A percentile compares a stretch with the other conserved stretches of the same genome.
These are phyloP conservation scores for Wallacemonas collosoma DNA, from an alignment of 208 protist genomes.

Conservation along the genomic window DNA sequence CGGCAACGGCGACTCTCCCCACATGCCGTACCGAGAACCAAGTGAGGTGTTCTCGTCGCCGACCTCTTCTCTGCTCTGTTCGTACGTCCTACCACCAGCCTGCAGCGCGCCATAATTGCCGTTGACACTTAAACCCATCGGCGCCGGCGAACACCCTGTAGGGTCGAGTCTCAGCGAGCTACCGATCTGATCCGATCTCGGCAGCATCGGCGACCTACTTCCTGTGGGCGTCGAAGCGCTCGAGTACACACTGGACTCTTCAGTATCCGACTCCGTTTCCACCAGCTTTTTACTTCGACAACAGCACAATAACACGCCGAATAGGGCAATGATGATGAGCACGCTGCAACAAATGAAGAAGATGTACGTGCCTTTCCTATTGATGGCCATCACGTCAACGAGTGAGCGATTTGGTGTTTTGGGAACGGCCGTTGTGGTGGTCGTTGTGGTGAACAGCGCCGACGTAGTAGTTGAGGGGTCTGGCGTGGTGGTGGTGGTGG, in stretches of 20 bases:
- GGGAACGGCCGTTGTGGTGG: not conserved
- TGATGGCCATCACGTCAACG: not conserved
- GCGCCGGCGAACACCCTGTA: too few relatives aligned
- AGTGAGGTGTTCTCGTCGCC: too few relatives aligned
- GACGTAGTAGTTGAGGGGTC: not conserved
- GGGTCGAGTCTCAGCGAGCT: too few relatives aligned
- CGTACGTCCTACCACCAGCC: too few relatives aligned
- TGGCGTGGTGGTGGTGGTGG: not conserved
- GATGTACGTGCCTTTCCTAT: slow-evolving; percentile 4
- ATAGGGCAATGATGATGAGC: not conserved
- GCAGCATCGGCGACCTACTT: not conserved
- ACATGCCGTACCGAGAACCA: too few relatives aligned
- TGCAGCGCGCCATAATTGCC: too few relatives aligned
- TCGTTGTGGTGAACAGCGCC: not conserved
- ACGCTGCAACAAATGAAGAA: not conserved
- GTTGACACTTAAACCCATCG: too few relatives aligned
- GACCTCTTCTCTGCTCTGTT: too few relatives aligned
- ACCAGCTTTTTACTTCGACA: slow-evolving; percentile 13
- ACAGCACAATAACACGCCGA: slow-evolving; percentile 13
- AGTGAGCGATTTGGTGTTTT: not conserved
- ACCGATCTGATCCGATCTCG: too few relatives aligned
- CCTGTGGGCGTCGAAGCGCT: not conserved
- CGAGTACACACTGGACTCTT: not conserved
- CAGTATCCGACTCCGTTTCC: slow-evolving; percentile 1
- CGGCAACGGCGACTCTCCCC: too few relatives aligned